Conservation (phyloP, 768 basidiomycete genomes). For the Chalciporus sphaerocephalus region DNA sequence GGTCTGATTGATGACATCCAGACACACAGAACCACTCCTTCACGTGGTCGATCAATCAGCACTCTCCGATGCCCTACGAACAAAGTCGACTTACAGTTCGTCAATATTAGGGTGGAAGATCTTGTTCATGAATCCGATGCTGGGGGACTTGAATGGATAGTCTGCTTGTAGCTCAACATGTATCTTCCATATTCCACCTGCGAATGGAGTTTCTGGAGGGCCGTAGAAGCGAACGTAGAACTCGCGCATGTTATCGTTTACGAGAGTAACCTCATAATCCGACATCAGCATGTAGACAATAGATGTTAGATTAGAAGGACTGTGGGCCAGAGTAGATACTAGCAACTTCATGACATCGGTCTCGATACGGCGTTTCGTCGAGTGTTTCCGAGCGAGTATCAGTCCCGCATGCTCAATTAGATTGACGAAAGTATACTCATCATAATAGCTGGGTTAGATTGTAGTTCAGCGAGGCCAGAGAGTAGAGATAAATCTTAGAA, state of each 20-base stretch:
- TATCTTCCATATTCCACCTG: constrained; percentile 98
- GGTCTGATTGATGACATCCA: constrained; percentile 98
- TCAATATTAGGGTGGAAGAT: constrained; percentile 99
- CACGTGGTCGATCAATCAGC: constrained; percentile 6
- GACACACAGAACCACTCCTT: constrained; percentile 95
- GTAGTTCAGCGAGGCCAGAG: constrained; percentile 15
- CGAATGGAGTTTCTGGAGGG: constrained; percentile 92
- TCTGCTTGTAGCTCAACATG: constrained; percentile 98
- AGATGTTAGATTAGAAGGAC: constrained; percentile 9
- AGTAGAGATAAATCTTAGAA: constrained; percentile 3
- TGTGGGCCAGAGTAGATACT: constrained; percentile 19
- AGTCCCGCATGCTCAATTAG: constrained; percentile 16
- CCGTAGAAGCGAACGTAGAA: constrained; percentile 97
- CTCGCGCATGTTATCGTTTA: constrained; percentile 98
- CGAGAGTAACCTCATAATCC: constrained; percentile 95
- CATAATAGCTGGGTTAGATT: constrained; percentile 39
- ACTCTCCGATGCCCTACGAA: constrained; percentile 1
- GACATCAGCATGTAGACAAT: constrained; percentile 79
- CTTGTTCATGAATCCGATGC: constrained; percentile 99
- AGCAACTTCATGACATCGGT: constrained; percentile 99
- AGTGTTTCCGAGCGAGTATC: constrained; percentile 43
- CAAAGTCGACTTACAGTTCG: constrained; percentile 70
- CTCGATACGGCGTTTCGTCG: constrained; percentile 92
- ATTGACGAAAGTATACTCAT: constrained; percentile 47
- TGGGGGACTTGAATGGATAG: constrained; percentile 98